Evolutionary conservation across 2,329 filamentous ascomycete genomes (phyloP).

Genomic region (Cadophora sp.): DNA sequence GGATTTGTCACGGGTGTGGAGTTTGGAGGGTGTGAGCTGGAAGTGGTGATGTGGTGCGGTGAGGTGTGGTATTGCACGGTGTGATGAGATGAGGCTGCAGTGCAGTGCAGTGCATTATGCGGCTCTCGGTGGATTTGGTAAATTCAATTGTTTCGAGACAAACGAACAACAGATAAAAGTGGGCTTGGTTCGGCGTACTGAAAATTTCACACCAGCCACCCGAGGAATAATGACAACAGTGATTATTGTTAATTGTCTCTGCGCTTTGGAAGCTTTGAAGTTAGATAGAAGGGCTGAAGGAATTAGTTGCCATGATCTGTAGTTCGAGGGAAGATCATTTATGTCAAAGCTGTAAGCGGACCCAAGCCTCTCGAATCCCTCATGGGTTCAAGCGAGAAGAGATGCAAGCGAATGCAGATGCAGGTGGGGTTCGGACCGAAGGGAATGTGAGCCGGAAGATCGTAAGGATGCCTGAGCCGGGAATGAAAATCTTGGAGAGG

Average conservation of each 20-base stretch:
- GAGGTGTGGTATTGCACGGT: background rate
- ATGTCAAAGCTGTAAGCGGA: background rate
- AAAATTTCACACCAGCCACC: too few relatives aligned
- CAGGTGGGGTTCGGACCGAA: slow-evolving; percentile 1
- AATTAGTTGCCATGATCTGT: background rate
- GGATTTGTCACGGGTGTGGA: background rate
- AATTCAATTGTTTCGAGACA: too few relatives aligned
- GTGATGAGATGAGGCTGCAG: background rate
- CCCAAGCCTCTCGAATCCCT: too few relatives aligned
- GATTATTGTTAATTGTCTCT: too few relatives aligned
- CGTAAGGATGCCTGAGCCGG: background rate
- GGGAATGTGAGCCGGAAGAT: background rate
- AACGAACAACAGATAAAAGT: too few relatives aligned
- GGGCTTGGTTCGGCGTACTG: too few relatives aligned
- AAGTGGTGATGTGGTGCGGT: too few relatives aligned
- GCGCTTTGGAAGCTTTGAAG: background rate
- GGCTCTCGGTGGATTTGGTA: background rate
- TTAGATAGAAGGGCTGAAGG: background rate
- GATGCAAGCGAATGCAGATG: background rate
- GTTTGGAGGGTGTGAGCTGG: background rate
- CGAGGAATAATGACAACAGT: background rate
- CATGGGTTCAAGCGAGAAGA: too few relatives aligned
- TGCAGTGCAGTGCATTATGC: background rate
- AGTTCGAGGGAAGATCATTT: background rate
- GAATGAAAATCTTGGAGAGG: too few relatives aligned